Percentiles rank a stretch among this genome's conserved stretches.
phyloP scores from a whole-genome alignment of 116 monocot genomes.

The Dioscorea cayenensis region DNA sequence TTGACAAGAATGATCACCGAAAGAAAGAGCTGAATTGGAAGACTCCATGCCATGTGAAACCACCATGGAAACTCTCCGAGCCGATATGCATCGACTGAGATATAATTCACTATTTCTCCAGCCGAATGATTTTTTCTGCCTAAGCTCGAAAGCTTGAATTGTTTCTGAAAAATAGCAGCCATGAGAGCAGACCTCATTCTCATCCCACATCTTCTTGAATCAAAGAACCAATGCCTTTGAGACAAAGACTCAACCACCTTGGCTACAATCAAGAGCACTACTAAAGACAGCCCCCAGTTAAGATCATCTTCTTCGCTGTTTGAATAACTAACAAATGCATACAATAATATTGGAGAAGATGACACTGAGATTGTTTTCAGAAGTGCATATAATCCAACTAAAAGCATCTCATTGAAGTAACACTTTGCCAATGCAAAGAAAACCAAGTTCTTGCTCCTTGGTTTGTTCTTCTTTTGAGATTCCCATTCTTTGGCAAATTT shows the following conservation, averaged over 20 bases:
- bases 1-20: not conserved
- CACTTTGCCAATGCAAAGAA: not conserved
- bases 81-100: slow-evolving; percentile 6
- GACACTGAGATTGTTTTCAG: not conserved
- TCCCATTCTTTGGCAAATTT: slow-evolving; percentile 1
- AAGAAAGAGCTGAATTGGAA: not conserved
- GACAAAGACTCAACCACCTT: slow-evolving; percentile 5
- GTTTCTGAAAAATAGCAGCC: slow-evolving; percentile 1
- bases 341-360: not conserved
- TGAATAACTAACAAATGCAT: not conserved
- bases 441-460: not conserved
- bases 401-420: not conserved
- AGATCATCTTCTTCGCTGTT: not conserved
- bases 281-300: not conserved
- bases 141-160: slow-evolving; percentile 1
- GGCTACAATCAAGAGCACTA: not conserved
- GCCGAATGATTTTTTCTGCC: not conserved
- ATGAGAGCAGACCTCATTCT: slow-evolving; percentile 3
- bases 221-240: slow-evolving; percentile 12
- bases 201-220: not conserved
- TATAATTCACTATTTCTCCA: slow-evolving; percentile 9
- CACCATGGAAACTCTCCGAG: slow-evolving; percentile 7
- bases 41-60: slow-evolving; percentile 4
- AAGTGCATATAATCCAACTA: not conserved
- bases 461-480: not conserved